These are phyloP conservation scores for Neurospora sp. DNA, from an alignment of 495 filamentous ascomycete genomes.

Conservation along the genomic window DNA sequence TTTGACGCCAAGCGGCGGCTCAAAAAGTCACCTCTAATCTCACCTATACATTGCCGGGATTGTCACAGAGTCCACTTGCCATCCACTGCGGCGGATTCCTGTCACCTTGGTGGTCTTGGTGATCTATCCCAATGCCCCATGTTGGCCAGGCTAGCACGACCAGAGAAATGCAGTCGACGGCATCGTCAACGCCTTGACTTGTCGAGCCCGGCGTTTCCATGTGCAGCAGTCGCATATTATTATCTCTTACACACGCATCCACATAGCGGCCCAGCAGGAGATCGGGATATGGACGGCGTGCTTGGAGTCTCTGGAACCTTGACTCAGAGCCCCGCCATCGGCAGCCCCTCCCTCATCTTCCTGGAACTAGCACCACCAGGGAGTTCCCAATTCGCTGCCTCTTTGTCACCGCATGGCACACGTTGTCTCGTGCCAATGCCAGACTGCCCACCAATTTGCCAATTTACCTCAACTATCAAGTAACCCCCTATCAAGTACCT, in stretches of 20 bases:
- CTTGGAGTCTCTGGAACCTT: neutral
- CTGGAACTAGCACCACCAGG: constrained; percentile 1
- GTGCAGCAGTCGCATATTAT: neutral
- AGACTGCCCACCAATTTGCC: neutral
- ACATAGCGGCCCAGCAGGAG: neutral
- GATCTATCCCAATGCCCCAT: neutral
- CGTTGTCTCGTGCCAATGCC: constrained; percentile 2
- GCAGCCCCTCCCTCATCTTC: neutral
- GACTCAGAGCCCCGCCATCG: constrained; percentile 15
- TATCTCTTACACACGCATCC: neutral
- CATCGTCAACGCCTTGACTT: neutral
- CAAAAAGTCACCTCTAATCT: neutral
- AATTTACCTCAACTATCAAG: neutral
- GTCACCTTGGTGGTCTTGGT: neutral
- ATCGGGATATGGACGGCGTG: neutral
- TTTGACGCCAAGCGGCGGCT: neutral
- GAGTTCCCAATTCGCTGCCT: neutral
- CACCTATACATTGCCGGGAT: neutral
- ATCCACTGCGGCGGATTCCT: neutral
- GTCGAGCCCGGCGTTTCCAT: neutral
- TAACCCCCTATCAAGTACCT: neutral
- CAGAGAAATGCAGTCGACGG: constrained; percentile 2
- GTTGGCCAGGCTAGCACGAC: neutral
- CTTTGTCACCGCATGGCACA: constrained; percentile 1
- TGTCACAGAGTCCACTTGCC: neutral